Evolutionary conservation across 257 asterid genomes (phyloP).

Genomic region (Nicotiana obtusifolia): DNA sequence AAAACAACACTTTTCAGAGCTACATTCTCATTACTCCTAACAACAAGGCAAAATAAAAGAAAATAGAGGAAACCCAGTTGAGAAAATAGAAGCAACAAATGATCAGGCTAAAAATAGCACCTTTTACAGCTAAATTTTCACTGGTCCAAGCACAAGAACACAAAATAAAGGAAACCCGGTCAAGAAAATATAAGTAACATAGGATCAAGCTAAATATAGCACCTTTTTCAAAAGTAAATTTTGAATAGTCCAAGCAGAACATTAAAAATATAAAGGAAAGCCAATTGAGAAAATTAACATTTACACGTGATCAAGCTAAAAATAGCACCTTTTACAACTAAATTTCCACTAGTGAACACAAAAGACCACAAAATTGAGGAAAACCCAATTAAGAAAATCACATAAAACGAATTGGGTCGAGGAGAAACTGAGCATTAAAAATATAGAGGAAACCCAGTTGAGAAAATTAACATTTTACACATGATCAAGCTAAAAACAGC

Average conservation of each 20-base stretch:
- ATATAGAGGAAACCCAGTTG: too few species aligned
- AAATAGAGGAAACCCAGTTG: background rate
- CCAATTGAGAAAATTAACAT: too few species aligned
- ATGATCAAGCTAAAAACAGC: background rate
- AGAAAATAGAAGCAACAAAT: background rate
- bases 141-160: background rate
- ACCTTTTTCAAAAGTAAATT: background rate
- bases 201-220: slow-evolving; percentile 18
- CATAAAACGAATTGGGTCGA: background rate
- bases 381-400: background rate
- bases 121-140: background rate
- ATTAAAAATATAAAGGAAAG: too few species aligned
- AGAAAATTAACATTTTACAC: too few species aligned
- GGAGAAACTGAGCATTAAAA: slow-evolving; percentile 9
- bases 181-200: background rate
- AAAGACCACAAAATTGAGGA: background rate
- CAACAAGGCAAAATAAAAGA: background rate
- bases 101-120: background rate
- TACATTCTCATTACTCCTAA: background rate
- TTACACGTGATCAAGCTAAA: background rate
- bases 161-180: background rate
- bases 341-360: background rate
- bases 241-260: background rate
- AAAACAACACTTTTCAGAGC: background rate
- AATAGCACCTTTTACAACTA: background rate